Evolutionary conservation across 208 protist species (phyloP).

Genomic region (Wallacemonas collosoma): DNA sequence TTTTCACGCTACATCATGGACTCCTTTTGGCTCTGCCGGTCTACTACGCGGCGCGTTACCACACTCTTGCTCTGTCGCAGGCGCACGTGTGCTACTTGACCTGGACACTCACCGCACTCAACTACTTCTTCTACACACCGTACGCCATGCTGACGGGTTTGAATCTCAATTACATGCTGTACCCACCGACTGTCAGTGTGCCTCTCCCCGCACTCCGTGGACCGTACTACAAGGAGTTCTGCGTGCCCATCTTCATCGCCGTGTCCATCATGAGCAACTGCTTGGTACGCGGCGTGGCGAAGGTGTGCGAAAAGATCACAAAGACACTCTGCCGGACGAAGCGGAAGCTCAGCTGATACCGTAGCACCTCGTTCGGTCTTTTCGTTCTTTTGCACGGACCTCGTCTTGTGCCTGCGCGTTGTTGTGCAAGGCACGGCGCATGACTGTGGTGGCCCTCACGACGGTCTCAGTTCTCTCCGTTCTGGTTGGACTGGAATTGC

Average conservation of each 20-base stretch:
- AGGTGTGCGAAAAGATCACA: not conserved
- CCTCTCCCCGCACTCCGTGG: constrained; percentile 21
- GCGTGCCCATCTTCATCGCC: constrained; percentile 39
- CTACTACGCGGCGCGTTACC: constrained; percentile 67
- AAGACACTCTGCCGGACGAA: constrained; percentile 6
- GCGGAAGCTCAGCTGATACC: constrained; percentile 22
- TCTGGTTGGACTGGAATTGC: not conserved
- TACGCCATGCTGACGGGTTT: constrained; percentile 56
- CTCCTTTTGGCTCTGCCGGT: constrained; percentile 63
- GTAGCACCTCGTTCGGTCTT: too few relatives aligned
- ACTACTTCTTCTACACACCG: constrained; percentile 52
- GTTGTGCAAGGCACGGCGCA: too few relatives aligned
- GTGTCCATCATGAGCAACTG: constrained; percentile 37
- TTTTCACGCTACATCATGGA: constrained; percentile 67
- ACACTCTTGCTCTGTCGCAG: constrained; percentile 40
- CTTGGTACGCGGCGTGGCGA: constrained; percentile 19
- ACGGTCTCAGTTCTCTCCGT: too few relatives aligned
- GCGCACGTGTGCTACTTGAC: constrained; percentile 63
- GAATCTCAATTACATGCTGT: constrained; percentile 82
- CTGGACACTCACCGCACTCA: constrained; percentile 48
- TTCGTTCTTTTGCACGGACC: too few relatives aligned
- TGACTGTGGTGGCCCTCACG: too few relatives aligned
- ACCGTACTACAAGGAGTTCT: constrained; percentile 41
- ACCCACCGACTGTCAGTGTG: constrained; percentile 44
- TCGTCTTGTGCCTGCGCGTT: too few relatives aligned